phyloP scores from a whole-genome alignment of 2,329 filamentous ascomycete species.

The Orbilia quercus region DNA sequence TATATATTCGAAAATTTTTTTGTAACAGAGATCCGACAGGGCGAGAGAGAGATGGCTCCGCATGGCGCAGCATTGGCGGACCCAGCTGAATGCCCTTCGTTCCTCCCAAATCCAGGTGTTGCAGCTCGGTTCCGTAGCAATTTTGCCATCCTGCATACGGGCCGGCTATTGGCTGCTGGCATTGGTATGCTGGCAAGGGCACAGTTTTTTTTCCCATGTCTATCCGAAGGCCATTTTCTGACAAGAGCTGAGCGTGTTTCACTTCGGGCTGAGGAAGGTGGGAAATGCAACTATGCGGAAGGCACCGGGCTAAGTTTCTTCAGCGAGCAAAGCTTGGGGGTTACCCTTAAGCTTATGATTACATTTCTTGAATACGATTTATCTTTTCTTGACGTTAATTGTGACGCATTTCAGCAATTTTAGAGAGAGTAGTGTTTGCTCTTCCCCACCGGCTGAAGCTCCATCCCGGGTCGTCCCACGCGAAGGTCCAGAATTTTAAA shows the following conservation, averaged over 20 bases:
- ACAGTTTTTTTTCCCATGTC: conserved; percentile 28
- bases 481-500: no score
- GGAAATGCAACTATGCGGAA: conserved; percentile 34
- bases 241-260: conserved; percentile 49
- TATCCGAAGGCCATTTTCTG: conserved; percentile 36
- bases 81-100: conserved; percentile 26
- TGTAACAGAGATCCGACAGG: conserved; percentile 54
- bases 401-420: no score
- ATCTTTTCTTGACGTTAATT: not conserved
- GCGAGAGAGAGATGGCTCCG: conserved; percentile 43
- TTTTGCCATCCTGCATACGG: conserved; percentile 31
- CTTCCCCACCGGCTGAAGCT: not conserved
- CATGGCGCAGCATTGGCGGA: conserved; percentile 15
- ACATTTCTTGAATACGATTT: no score
- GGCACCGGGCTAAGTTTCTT: not conserved
- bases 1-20: no score
- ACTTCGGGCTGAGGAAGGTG: conserved; percentile 47
- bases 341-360: no score
- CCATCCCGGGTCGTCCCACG: no score
- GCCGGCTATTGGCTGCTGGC: conserved; percentile 41
- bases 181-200: conserved; percentile 10
- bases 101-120: conserved; percentile 32
- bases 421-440: not conserved
- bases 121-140: conserved; percentile 42
- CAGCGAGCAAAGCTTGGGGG: conserved; percentile 21